These are phyloP conservation scores for Bauhinia variegata DNA, from an alignment of 306 rosid genomes.

Conservation along the genomic window DNA sequence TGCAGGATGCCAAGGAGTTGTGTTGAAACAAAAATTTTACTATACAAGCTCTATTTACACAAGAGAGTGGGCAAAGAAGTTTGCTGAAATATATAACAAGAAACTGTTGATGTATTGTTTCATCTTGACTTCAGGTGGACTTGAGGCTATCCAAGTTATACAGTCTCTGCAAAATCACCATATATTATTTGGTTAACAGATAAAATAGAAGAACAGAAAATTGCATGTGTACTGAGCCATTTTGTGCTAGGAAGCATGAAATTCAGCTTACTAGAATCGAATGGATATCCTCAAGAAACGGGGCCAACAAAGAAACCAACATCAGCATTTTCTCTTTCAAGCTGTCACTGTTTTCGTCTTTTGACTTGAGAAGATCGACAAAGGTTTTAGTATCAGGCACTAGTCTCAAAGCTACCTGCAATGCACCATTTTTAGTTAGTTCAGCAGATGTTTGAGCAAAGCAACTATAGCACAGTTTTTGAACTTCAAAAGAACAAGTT, in stretches of 20 bases:
- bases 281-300: constrained; percentile 74
- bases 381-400: constrained; percentile 74
- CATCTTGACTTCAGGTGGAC: constrained; percentile 49
- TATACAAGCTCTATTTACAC: constrained; percentile 31
- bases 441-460: neutral
- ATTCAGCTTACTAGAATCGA: constrained; percentile 58
- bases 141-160: constrained; percentile 69
- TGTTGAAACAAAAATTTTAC: constrained; percentile 21
- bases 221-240: neutral
- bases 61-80: too few species aligned
- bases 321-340: constrained; percentile 65
- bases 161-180: constrained; percentile 54
- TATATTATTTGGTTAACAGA: neutral
- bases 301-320: constrained; percentile 60
- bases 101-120: constrained; percentile 29
- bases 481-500: too few species aligned
- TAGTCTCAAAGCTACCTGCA: constrained; percentile 79
- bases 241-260: constrained; percentile 21
- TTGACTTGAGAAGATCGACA: constrained; percentile 57
- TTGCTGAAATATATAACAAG: constrained; percentile 10
- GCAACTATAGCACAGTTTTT: too few species aligned
- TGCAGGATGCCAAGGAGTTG: constrained; percentile 12
- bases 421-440: constrained; percentile 17
- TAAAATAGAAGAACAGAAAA: constrained; percentile 1
- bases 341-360: constrained; percentile 59